phyloP scores from a whole-genome alignment of 139 green algal genomes.

The Spirogloea muscicola region DNA sequence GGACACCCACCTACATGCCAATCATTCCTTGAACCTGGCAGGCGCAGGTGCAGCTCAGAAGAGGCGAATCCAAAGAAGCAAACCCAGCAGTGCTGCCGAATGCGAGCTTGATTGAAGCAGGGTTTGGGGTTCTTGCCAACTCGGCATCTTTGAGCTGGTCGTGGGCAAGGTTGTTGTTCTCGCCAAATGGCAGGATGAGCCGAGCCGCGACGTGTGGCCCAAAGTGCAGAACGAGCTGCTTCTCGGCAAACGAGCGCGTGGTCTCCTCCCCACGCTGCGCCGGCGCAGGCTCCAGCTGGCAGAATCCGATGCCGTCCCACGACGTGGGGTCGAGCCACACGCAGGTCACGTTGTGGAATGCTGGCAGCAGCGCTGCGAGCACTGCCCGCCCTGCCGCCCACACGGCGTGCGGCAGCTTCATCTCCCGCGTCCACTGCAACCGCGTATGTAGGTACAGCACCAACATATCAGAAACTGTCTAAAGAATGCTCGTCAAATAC shows the following conservation, averaged over 20 bases:
- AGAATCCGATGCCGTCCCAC: conserved; percentile 31
- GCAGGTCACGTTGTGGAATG: conserved; percentile 25
- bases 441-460: too few species aligned
- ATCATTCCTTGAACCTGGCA: too few species aligned
- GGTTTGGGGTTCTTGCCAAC: background rate
- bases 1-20: too few species aligned
- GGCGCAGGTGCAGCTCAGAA: too few species aligned
- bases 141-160: conserved; percentile 9
- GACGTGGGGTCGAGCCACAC: conserved; percentile 23
- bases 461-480: too few species aligned
- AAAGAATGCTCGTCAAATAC: conserved; percentile 2
- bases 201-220: conserved; percentile 14
- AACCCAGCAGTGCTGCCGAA: too few species aligned
- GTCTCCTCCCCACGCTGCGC: background rate
- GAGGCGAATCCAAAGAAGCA: too few species aligned
- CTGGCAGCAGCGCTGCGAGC: conserved; percentile 25
- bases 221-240: conserved; percentile 12
- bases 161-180: conserved; percentile 26
- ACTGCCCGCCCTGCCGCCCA: conserved; percentile 21
- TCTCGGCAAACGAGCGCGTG: conserved; percentile 11
- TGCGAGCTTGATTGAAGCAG: too few species aligned
- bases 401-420: conserved; percentile 30
- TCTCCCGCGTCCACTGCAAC: conserved; percentile 20
- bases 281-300: background rate
- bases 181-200: conserved; percentile 17